Percentiles rank a stretch among this genome's conserved stretches.
Evolutionary conservation across 1,284 basidiomycete genomes (phyloP).

Genomic region (Ustilago xerochloae): DNA sequence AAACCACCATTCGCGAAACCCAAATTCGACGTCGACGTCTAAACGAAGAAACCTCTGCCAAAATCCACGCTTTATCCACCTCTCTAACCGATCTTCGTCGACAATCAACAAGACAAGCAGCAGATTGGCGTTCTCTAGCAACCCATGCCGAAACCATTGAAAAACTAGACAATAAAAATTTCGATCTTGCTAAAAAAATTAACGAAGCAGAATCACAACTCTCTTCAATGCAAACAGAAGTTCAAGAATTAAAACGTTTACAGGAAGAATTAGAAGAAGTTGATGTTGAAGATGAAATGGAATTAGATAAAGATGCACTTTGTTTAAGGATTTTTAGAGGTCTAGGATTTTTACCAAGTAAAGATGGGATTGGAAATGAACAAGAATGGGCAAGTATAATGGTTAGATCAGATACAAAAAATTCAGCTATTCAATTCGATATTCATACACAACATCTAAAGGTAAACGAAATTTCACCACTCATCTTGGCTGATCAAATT

Average conservation of each 20-base stretch:
- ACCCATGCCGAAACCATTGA: slow-evolving; percentile 47
- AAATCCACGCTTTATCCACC: slow-evolving; percentile 41
- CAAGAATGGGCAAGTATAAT: slow-evolving; percentile 45
- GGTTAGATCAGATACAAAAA: slow-evolving; percentile 50
- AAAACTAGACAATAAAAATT: slow-evolving; percentile 57
- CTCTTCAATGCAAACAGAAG: slow-evolving; percentile 46
- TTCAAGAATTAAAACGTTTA: slow-evolving; percentile 39
- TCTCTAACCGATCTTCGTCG: slow-evolving; percentile 44
- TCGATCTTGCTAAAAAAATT: slow-evolving; percentile 59
- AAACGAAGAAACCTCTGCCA: slow-evolving; percentile 35
- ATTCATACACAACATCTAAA: slow-evolving; percentile 33
- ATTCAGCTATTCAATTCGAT: slow-evolving; percentile 56
- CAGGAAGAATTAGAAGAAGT: slow-evolving; percentile 50
- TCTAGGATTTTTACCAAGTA: slow-evolving; percentile 54
- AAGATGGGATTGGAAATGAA: neutral
- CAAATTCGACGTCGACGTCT: slow-evolving; percentile 15
- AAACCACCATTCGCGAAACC: slow-evolving; percentile 46
- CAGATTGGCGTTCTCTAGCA: slow-evolving; percentile 54
- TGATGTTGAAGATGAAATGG: slow-evolving; percentile 53
- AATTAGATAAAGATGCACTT: slow-evolving; percentile 53
- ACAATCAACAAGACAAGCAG: slow-evolving; percentile 47
- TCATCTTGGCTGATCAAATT: slow-evolving; percentile 49
- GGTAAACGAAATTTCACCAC: slow-evolving; percentile 29
- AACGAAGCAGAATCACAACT: slow-evolving; percentile 58
- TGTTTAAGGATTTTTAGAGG: slow-evolving; percentile 51